Base-by-base conservation (phyloP, 306 rosid genomes). In the Medicago lupulina region DNA sequence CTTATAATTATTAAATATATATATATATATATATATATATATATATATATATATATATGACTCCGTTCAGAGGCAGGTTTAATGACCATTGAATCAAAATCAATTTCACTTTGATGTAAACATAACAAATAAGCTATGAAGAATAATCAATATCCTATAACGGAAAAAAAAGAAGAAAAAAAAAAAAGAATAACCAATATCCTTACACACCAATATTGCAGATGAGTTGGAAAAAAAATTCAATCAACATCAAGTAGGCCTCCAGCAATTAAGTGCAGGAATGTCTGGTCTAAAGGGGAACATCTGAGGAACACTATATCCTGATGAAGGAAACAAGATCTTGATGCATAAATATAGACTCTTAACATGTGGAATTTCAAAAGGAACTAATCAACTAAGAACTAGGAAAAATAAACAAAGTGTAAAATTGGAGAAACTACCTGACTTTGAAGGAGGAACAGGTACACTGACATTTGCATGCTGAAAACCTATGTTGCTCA, bases 211-310 rank as follows among this genome's bases (percentile, higher is more conserved):
- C 51, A 47, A 6, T 16, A 68, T 58, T 55, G 71, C 11, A 40
- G 64, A 75, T 59, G 68, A 23, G 55, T 16, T 21, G 67, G 54
- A 62, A 38, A 76, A 64, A 31, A 61, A 50, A 54, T 71, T 64
- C 75, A 58, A 67, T 60, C 80, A 62, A 28, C 72, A 53, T 88
- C 91, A 96, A 57, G 88, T 86, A 60, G 97, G 98, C 80, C 98
- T 88, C 99, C 99, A 96, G 86, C 98, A 84, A 82, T 88, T 90
- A 62, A 84, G 85, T 46, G 96, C 75, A 59, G 97, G 77, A 70
- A 87, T 67, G 76, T 95, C 98, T 59, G 96, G 93, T 66, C 97
- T 88, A 82, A 87, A 85, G 5, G 98, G 91, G 71, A 92, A 84
- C 83, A 92, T 90, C 85, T 87, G 98, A 66, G 97, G 77, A 76